Conservation (phyloP, 306 rosid species). For the Prunus armeniaca region DNA sequence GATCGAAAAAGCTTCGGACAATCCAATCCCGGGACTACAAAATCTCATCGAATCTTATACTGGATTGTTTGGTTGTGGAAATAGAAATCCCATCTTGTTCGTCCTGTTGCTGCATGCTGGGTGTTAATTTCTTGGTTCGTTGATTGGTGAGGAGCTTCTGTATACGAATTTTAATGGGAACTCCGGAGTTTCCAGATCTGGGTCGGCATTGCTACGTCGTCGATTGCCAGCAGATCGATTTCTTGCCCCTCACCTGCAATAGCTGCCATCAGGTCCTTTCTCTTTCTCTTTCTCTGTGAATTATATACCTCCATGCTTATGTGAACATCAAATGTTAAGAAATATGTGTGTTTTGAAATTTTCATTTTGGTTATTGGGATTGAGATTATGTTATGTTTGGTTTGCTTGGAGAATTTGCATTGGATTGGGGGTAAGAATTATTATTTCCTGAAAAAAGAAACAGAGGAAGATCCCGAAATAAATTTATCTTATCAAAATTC, state of each 20-base stretch:
- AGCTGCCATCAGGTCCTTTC: slow-evolving; percentile 60
- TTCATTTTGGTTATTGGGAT: not conserved
- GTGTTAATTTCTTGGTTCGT: not conserved
- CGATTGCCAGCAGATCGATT: slow-evolving; percentile 76
- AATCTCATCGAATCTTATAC: too few relatives aligned
- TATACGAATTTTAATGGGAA: slow-evolving; percentile 57
- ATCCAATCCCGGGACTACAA: not conserved
- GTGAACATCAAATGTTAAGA: not conserved
- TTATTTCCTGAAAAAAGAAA: not conserved
- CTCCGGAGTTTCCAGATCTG: slow-evolving; percentile 88
- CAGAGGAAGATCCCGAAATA: not conserved
- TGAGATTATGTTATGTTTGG: slow-evolving; percentile 1
- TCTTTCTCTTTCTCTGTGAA: not conserved
- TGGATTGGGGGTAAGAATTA: not conserved
- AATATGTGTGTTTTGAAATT: not conserved
- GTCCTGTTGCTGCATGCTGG: too few relatives aligned
- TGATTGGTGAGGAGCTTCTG: not conserved
- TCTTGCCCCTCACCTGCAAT: slow-evolving; percentile 94
- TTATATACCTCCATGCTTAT: not conserved
- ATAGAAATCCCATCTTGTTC: not conserved
- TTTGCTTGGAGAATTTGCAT: not conserved
- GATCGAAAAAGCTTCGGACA: slow-evolving; percentile 1
- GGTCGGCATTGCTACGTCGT: slow-evolving; percentile 75
- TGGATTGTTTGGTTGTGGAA: not conserved
- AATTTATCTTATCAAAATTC: not conserved